Conservation (phyloP, 2,329 filamentous ascomycete genomes). For the Raffaelea ambrosiae region DNA sequence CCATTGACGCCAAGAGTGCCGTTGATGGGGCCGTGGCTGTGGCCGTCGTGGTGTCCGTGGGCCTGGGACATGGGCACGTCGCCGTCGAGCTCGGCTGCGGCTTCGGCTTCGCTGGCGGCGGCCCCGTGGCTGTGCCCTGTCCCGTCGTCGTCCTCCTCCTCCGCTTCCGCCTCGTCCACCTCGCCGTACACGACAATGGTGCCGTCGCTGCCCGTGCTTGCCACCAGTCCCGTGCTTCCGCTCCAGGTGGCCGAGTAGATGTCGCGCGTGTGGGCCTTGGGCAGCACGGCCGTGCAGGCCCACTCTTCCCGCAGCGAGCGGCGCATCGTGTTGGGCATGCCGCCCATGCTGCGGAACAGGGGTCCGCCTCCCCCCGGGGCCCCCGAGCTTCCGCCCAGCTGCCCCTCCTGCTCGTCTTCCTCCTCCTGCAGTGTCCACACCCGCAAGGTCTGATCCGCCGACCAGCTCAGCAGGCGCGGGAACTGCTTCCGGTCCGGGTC, state of each 20-base stretch:
- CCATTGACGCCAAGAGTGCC: no score
- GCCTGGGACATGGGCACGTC: slow-evolving; percentile 6
- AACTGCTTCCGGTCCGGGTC: slow-evolving; percentile 31
- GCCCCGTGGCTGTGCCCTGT: not conserved
- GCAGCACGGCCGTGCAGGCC: slow-evolving; percentile 69
- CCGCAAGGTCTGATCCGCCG: slow-evolving; percentile 71
- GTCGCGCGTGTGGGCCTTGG: slow-evolving; percentile 66
- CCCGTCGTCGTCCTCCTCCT: no score
- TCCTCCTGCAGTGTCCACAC: slow-evolving; percentile 65
- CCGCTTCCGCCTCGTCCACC: slow-evolving; percentile 5
- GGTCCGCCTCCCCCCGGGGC: no score
- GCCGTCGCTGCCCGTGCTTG: slow-evolving; percentile 85
- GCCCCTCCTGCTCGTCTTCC: slow-evolving; percentile 34
- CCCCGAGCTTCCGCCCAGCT: no score
- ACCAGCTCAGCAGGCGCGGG: slow-evolving; percentile 68
- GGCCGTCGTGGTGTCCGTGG: slow-evolving; percentile 20
- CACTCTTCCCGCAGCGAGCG: slow-evolving; percentile 72
- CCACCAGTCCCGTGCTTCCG: slow-evolving; percentile 63
- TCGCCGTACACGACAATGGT: slow-evolving; percentile 73
- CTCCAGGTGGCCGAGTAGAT: slow-evolving; percentile 87
- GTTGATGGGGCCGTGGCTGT: not conserved
- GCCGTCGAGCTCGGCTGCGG: slow-evolving; percentile 8
- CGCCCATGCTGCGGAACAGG: slow-evolving; percentile 36
- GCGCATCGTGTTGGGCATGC: slow-evolving; percentile 85
- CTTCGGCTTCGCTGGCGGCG: slow-evolving; percentile 5